A percentile compares a stretch with the other conserved stretches of the same genome.
Conservation (phyloP, 1,284 basidiomycete species). For the Inonotus obliquus region DNA sequence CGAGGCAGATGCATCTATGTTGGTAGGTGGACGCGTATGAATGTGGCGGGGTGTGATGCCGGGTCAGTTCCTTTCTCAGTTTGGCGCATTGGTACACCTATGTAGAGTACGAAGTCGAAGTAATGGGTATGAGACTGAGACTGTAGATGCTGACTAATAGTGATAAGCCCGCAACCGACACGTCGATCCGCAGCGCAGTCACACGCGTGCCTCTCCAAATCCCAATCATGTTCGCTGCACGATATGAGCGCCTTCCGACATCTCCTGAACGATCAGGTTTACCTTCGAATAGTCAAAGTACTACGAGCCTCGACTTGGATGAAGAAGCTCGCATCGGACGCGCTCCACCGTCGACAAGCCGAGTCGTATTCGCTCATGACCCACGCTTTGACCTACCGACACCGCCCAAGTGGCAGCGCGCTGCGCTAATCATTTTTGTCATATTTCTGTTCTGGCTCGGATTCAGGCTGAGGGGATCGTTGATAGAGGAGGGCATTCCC, state of each 20-base stretch:
- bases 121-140: no score
- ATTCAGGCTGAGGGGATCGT: slow-evolving; percentile 29
- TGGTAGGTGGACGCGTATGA: no score
- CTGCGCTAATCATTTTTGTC: slow-evolving; percentile 40
- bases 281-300: not conserved
- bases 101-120: no score
- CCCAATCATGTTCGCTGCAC: slow-evolving; percentile 8
- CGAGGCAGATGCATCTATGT: no score
- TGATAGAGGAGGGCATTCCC: slow-evolving; percentile 7
- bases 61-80: no score
- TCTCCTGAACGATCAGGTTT: not conserved
- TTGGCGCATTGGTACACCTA: no score
- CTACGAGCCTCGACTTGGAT: slow-evolving; percentile 9
- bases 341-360: slow-evolving; percentile 1
- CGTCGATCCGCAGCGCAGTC: no score
- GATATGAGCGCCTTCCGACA: slow-evolving; percentile 15
- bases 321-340: slow-evolving; percentile 10
- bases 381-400: slow-evolving; percentile 42
- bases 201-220: not conserved
- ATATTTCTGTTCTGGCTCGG: slow-evolving; percentile 41
- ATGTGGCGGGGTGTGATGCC: no score
- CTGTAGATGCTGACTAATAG: no score
- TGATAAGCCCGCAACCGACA: no score
- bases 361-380: slow-evolving; percentile 23
- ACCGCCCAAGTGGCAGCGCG: slow-evolving; percentile 43